Conservation (phyloP, 1,139 yeast genomes). For the Geotrichum siamense region DNA sequence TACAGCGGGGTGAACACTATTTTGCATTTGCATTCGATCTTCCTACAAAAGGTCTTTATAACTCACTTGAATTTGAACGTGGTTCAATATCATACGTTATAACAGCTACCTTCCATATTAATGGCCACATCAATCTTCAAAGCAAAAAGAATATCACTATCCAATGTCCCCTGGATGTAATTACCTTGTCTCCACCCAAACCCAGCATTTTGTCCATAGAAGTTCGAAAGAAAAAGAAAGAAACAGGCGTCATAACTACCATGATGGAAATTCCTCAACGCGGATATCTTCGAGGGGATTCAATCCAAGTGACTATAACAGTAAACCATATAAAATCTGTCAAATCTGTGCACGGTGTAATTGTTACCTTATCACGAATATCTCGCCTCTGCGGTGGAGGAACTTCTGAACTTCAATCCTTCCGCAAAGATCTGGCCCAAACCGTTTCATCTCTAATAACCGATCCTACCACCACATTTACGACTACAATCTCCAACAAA, state of each 20-base stretch:
- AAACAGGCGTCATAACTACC: constrained; percentile 34
- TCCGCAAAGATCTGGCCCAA: constrained; percentile 78
- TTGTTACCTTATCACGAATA: constrained; percentile 71
- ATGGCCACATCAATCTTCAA: constrained; percentile 25
- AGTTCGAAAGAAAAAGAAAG: constrained; percentile 34
- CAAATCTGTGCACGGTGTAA: constrained; percentile 67
- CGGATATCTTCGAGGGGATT: constrained; percentile 75
- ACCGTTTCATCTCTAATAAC: constrained; percentile 70
- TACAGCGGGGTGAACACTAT: constrained; percentile 62
- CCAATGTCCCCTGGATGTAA: constrained; percentile 68
- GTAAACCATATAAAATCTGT: constrained; percentile 65
- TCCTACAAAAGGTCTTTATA: constrained; percentile 62
- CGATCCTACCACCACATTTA: constrained; percentile 57
- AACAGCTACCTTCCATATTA: constrained; percentile 46
- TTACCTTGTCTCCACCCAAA: constrained; percentile 56
- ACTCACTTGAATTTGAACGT: constrained; percentile 75
- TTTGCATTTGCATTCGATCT: constrained; percentile 78
- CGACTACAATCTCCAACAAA: constrained; percentile 53
- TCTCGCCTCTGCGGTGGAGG: constrained; percentile 69
- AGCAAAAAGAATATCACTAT: constrained; percentile 47
- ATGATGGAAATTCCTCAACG: constrained; percentile 54
- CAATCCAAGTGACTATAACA: constrained; percentile 60
- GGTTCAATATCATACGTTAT: constrained; percentile 71
- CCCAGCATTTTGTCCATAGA: constrained; percentile 59
- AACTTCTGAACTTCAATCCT: constrained; percentile 52